Conservation (phyloP, 73 alveolate genomes). For the Stentor roeselii region DNA sequence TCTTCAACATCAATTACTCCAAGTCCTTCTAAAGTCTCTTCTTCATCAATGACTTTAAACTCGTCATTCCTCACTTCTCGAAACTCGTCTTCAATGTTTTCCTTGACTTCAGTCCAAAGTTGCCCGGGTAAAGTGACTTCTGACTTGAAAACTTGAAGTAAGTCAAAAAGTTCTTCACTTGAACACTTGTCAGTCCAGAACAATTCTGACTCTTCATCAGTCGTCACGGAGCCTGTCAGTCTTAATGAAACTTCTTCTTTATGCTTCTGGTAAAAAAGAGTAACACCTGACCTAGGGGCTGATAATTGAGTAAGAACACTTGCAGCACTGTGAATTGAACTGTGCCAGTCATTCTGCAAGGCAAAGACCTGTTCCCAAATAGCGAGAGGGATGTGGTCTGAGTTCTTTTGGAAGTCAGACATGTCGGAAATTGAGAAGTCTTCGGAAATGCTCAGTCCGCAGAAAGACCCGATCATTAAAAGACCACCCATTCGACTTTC, state of each 20-base stretch:
- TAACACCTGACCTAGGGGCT: constrained; percentile 52
- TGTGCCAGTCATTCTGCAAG: constrained; percentile 65
- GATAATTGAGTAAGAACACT: constrained; percentile 50
- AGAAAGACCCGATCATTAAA: constrained; percentile 58
- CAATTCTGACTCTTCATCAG: not conserved
- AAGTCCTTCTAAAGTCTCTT: constrained; percentile 29
- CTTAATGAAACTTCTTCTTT: constrained; percentile 23
- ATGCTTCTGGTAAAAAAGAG: not conserved
- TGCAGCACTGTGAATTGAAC: constrained; percentile 56
- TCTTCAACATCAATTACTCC: constrained; percentile 32
- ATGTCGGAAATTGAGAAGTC: constrained; percentile 4
- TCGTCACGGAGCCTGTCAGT: not conserved
- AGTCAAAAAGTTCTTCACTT: constrained; percentile 12
- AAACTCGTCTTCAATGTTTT: not conserved
- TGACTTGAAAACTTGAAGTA: not conserved
- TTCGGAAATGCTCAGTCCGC: constrained; percentile 52
- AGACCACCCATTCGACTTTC: constrained; percentile 64
- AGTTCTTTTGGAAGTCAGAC: constrained; percentile 31
- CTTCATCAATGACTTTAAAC: constrained; percentile 13
- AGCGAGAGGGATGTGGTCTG: constrained; percentile 37
- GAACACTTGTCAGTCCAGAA: constrained; percentile 11
- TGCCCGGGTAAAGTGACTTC: constrained; percentile 10
- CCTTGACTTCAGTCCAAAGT: constrained; percentile 24
- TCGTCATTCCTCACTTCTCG: not conserved
- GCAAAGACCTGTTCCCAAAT: constrained; percentile 59